Conservation (phyloP, 1,284 basidiomycete species). For the Phenoliferia sp. region DNA sequence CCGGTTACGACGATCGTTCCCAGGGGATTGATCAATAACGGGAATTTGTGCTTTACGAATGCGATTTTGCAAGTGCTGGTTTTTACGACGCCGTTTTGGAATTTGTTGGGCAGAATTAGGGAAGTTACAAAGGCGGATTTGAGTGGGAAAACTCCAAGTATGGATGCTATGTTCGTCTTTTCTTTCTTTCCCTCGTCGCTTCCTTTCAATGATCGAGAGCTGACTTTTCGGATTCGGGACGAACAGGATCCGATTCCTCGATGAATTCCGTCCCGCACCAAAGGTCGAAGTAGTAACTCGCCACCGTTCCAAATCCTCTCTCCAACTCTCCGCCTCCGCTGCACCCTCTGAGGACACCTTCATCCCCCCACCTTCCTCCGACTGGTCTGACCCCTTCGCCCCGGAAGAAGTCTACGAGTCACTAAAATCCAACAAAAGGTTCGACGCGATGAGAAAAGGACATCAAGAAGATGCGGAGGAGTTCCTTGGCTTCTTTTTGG, state of each 20-base stretch:
- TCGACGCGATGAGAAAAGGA: conserved; percentile 88
- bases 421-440: conserved; percentile 90
- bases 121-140: conserved; percentile 49
- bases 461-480: conserved; percentile 98
- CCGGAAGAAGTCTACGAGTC: conserved; percentile 85
- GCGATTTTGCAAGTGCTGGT: conserved; percentile 85
- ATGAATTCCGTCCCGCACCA: conserved; percentile 57
- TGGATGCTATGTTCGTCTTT: conserved; percentile 61
- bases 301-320: conserved; percentile 3
- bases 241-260: conserved; percentile 67
- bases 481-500: conserved; percentile 95
- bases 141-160: conserved; percentile 55
- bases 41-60: conserved; percentile 98
- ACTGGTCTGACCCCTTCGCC: conserved; percentile 62
- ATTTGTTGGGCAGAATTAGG: conserved; percentile 69
- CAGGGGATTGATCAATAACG: conserved; percentile 84
- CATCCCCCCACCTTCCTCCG: conserved; percentile 7
- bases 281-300: conserved; percentile 2
- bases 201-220: neutral
- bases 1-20: conserved; percentile 22
- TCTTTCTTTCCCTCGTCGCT: neutral
- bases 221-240: no score
- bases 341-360: neutral
- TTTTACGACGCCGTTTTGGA: conserved; percentile 80
- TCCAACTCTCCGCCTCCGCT: conserved; percentile 8